These are phyloP conservation scores for Chimonanthus praecox DNA, from an alignment of 164 flowering plant species.

Conservation along the genomic window DNA sequence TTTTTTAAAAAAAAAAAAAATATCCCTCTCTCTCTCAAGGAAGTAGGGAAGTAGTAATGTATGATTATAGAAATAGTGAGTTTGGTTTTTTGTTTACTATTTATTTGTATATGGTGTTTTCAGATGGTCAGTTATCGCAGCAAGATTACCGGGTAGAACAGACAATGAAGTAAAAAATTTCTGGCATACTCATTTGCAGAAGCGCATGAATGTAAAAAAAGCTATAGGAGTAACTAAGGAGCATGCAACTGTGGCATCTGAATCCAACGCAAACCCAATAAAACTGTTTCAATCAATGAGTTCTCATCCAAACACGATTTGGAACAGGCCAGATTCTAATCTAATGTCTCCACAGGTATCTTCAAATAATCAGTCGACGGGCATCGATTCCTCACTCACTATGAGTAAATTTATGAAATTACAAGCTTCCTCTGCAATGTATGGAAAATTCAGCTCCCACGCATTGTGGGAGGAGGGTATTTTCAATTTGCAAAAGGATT, in stretches of 20 bases:
- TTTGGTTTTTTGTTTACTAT: neutral
- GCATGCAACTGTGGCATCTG: neutral
- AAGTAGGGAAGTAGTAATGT: neutral
- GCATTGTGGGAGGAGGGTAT: neutral
- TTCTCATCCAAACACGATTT: neutral
- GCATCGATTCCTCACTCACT: neutral
- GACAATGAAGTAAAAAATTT: conserved; percentile 61
- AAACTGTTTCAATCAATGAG: neutral
- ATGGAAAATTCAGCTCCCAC: neutral
- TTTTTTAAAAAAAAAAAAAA: no score
- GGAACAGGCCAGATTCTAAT: neutral
- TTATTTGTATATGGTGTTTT: neutral
- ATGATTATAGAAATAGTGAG: neutral
- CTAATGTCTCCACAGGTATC: neutral
- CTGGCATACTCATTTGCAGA: conserved; percentile 53
- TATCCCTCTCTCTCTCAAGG: neutral
- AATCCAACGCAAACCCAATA: neutral
- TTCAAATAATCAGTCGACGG: neutral
- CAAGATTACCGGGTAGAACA: conserved; percentile 50
- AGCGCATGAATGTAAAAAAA: conserved; percentile 19
- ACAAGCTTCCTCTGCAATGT: neutral
- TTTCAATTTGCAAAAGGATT: neutral
- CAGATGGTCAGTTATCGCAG: conserved; percentile 54
- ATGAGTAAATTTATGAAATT: neutral
- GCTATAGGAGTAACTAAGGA: neutral